Base-by-base conservation (phyloP, 768 basidiomycete species). In the Serendipita sp. region DNA sequence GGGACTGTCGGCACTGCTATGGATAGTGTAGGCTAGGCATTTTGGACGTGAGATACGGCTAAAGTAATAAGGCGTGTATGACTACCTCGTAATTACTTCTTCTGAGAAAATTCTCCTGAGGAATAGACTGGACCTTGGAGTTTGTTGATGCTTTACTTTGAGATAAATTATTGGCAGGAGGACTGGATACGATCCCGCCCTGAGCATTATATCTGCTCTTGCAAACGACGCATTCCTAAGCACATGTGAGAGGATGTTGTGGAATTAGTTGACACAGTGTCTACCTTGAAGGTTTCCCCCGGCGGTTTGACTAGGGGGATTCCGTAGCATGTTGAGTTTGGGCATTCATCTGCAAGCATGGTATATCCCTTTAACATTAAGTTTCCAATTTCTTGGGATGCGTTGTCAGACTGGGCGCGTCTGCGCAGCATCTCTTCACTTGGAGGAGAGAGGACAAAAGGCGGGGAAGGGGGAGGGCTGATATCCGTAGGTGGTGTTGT, bases 341-440 rank as follows among this genome's bases (percentile, higher is more conserved):
- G 81, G 69, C 91, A 93, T 73, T 90, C 88, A 41, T 92, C 88
- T 24, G 79, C 88, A n/a, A 93, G 76, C 86, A 93, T 88, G 0
- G 90, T 82, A 88, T 88, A 93, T 42, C 87, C 90, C 68, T 82
- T 83, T 50, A 93, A 73, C 64, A 93, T 75, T 26, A 82, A 79
- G 65, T 81, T 84, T 45, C 87, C 91, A 31, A 93, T 88, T 68
- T 86, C 86, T 60, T 82, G 73, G 2, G 89, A 88, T 16, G 91
- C 90, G 42, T 72, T 74, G 70, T 93, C 90, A 2, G 88, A 89
- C 71, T 92, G 90, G 64, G 84, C 82, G 61, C 90, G 81, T 31
- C 90, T 79, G 38, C 80, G 81, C 24, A 82, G 73, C 24, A 77
- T 78, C 66, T 84, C 82, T 66, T 82, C 83, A 1, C 82, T 84